Conservation (phyloP, 73 alveolate genomes). For the Paramecium octaurelia region DNA sequence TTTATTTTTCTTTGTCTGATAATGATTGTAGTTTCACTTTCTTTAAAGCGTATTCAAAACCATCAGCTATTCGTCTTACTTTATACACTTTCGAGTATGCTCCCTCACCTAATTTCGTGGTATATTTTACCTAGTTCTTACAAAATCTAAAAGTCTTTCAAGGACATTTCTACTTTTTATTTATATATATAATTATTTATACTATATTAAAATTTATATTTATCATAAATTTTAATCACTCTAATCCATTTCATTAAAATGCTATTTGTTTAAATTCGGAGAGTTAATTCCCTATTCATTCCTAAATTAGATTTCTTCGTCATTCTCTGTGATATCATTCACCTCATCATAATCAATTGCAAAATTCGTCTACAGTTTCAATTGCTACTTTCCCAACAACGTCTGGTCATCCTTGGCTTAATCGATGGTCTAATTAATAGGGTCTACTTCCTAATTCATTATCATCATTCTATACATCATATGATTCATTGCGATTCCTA, state of each 20-base stretch:
- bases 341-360: not conserved
- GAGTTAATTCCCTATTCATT: slow-evolving; percentile 27
- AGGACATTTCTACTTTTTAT: slow-evolving; percentile 22
- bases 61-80: slow-evolving; percentile 77
- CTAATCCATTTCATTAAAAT: not conserved
- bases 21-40: slow-evolving; percentile 80
- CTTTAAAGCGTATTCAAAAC: slow-evolving; percentile 78
- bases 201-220: not conserved
- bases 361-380: not conserved
- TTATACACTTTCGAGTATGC: slow-evolving; percentile 78
- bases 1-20: slow-evolving; percentile 83
- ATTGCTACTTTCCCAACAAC: not conserved
- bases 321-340: not conserved
- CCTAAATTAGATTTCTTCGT: not conserved
- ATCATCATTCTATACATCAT: not conserved
- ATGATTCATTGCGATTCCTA: not conserved
- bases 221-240: not conserved
- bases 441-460: not conserved
- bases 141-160: slow-evolving; percentile 7
- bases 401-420: not conserved
- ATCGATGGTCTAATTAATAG: slow-evolving; percentile 6
- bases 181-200: not conserved
- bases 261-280: not conserved
- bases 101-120: slow-evolving; percentile 75
- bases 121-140: slow-evolving; percentile 25